phyloP scores from a whole-genome alignment of 1,284 basidiomycete genomes.

The Gymnopus androsaceus region DNA sequence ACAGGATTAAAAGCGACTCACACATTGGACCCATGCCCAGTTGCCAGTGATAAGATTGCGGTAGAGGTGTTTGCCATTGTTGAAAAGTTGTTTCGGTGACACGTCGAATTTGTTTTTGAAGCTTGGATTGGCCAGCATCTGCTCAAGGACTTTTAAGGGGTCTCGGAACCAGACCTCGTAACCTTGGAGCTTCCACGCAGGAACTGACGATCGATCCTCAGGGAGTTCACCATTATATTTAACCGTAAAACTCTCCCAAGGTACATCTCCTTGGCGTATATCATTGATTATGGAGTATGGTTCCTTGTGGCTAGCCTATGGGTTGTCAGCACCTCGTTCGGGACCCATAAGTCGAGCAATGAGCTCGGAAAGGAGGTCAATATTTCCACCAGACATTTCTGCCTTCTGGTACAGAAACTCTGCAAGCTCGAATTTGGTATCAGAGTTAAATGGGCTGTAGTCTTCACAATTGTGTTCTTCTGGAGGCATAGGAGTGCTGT shows the following conservation, averaged over 20 bases:
- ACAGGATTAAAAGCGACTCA: slow-evolving; percentile 3
- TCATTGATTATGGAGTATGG: slow-evolving; percentile 23
- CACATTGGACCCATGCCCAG: slow-evolving; percentile 24
- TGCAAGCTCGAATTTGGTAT: too few species aligned
- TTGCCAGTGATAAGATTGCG: slow-evolving; percentile 22
- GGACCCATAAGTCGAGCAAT: too few species aligned
- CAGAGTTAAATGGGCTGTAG: too few species aligned
- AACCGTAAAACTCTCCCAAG: slow-evolving; percentile 24
- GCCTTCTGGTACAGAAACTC: too few species aligned
- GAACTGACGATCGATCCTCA: not conserved
- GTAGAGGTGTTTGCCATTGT: slow-evolving; percentile 15
- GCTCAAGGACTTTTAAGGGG: slow-evolving; percentile 18
- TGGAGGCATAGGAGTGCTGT: too few species aligned
- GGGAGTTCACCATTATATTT: slow-evolving; percentile 17
- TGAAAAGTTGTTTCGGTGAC: slow-evolving; percentile 15
- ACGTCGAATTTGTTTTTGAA: slow-evolving; percentile 26
- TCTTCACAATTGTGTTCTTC: too few species aligned
- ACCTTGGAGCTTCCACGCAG: slow-evolving; percentile 22
- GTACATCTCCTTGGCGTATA: slow-evolving; percentile 22
- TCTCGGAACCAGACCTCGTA: slow-evolving; percentile 25
- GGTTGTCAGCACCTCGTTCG: slow-evolving; percentile 2
- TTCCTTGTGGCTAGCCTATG: slow-evolving; percentile 13
- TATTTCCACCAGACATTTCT: too few species aligned
- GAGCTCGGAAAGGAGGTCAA: too few species aligned
- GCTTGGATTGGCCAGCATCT: slow-evolving; percentile 26